Evolutionary conservation across 2,329 filamentous ascomycete genomes (phyloP).

Genomic region (Fusarium irregulare): DNA sequence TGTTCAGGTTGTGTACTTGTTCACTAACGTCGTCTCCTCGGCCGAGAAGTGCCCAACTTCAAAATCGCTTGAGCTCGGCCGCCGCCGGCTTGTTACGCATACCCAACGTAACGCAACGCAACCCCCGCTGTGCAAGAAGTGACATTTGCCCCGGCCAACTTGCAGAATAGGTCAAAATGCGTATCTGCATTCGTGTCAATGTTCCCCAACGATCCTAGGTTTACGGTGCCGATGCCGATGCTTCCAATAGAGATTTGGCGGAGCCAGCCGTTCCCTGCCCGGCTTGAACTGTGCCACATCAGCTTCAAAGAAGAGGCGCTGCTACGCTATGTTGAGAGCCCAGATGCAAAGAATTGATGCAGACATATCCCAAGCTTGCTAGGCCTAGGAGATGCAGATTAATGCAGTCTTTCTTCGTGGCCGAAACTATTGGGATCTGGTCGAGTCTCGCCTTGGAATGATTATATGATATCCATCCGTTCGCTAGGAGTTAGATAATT

Average conservation of each 20-base stretch:
- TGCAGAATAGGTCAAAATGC: not conserved
- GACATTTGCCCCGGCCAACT: conserved; percentile 1
- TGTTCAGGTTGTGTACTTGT: conserved; percentile 12
- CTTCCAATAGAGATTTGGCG: conserved; percentile 3
- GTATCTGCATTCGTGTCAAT: conserved; percentile 13
- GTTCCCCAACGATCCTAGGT: not conserved
- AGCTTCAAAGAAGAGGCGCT: conserved; percentile 14
- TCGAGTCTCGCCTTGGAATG: conserved; percentile 16
- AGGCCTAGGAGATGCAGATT: conserved; percentile 22
- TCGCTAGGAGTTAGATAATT: conserved; percentile 29
- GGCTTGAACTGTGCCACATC: conserved; percentile 27
- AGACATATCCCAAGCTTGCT: conserved; percentile 4
- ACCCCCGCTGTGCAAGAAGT: not conserved
- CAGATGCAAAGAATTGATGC: not conserved
- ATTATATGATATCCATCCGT: conserved; percentile 8
- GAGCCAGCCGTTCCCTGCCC: conserved; percentile 21
- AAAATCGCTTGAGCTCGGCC: conserved; percentile 33
- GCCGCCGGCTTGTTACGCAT: conserved; percentile 23
- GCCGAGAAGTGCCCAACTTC: conserved; percentile 28
- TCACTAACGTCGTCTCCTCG: conserved; percentile 23
- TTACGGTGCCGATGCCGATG: conserved; percentile 5
- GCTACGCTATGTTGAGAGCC: conserved; percentile 29
- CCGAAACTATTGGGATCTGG: conserved; percentile 19
- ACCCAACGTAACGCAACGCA: conserved; percentile 17
- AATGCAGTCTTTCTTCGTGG: conserved; percentile 23